These are phyloP conservation scores for Arthrobotrys iridis DNA, from an alignment of 2,329 filamentous ascomycete species.

Conservation along the genomic window DNA sequence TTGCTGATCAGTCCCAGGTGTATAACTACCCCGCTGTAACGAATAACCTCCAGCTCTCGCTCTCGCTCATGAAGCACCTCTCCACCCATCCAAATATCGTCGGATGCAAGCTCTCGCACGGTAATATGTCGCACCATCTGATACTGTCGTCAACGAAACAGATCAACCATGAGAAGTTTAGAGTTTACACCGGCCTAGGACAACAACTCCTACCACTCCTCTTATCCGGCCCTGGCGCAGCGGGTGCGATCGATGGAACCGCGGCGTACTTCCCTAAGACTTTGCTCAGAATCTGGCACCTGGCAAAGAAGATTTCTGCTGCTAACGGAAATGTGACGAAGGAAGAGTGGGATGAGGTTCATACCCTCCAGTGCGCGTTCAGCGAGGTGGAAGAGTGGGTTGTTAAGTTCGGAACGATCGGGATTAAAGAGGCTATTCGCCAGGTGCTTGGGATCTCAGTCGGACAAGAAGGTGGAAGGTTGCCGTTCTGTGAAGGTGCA, in stretches of 20 bases:
- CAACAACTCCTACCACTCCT: conserved; percentile 73
- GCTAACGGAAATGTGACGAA: conserved; percentile 60
- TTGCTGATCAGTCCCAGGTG: conserved; percentile 19
- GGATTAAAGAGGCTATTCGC: conserved; percentile 73
- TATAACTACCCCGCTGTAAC: conserved; percentile 75
- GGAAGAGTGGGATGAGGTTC: conserved; percentile 64
- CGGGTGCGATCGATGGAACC: conserved; percentile 74
- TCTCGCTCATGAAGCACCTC: conserved; percentile 69
- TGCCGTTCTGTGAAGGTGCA: conserved; percentile 61
- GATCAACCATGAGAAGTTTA: conserved; percentile 70
- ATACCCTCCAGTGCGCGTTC: conserved; percentile 70
- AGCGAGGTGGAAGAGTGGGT: conserved; percentile 72
- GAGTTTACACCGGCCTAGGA: conserved; percentile 72
- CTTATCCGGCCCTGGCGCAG: conserved; percentile 67
- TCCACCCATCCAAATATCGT: conserved; percentile 74
- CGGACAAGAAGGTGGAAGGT: conserved; percentile 69
- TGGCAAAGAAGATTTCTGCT: conserved; percentile 62
- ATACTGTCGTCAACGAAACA: conserved; percentile 70
- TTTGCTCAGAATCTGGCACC: conserved; percentile 69
- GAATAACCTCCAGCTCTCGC: conserved; percentile 71
- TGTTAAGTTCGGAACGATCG: conserved; percentile 70
- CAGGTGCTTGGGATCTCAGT: conserved; percentile 67
- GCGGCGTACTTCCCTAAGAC: conserved; percentile 73
- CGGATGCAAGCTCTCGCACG: conserved; percentile 75
- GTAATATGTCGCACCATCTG: conserved; percentile 72